A percentile compares a stretch with the other conserved stretches of the same genome.
Conservation (phyloP, 441 rosid species). For the Flueggea neowawraea region DNA sequence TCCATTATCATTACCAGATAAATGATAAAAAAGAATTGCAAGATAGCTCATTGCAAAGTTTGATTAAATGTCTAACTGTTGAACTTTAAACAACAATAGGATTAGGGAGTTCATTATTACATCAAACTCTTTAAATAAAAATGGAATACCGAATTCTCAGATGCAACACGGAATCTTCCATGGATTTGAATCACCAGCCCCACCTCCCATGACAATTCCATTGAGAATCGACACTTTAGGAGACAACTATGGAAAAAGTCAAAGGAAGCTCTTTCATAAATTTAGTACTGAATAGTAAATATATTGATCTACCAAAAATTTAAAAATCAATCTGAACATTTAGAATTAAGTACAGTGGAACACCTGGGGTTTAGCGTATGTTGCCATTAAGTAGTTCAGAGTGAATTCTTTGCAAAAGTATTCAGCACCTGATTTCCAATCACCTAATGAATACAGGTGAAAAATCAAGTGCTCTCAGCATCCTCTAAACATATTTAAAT, state of each 20-base stretch:
- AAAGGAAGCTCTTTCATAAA: not conserved
- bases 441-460: slow-evolving; percentile 28
- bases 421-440: slow-evolving; percentile 54
- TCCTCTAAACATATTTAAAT: not conserved
- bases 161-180: slow-evolving; percentile 74
- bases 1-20: no score
- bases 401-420: slow-evolving; percentile 45
- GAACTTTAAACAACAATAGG: no score
- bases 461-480: not conserved
- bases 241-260: not conserved
- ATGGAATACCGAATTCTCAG: slow-evolving; percentile 70
- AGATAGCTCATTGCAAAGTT: no score
- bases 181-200: slow-evolving; percentile 74
- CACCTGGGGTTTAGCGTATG: slow-evolving; percentile 75
- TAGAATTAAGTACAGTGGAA: not conserved
- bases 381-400: slow-evolving; percentile 68
- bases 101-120: not conserved
- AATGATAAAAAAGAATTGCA: no score
- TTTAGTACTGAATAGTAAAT: not conserved
- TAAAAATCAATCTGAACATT: no score
- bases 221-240: slow-evolving; percentile 59
- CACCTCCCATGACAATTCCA: slow-evolving; percentile 97
- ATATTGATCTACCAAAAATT: no score
- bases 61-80: no score
- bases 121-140: slow-evolving; percentile 13